Conservation (phyloP, 352 stramenopile genomes). For the Elongisporangium senticosum region DNA sequence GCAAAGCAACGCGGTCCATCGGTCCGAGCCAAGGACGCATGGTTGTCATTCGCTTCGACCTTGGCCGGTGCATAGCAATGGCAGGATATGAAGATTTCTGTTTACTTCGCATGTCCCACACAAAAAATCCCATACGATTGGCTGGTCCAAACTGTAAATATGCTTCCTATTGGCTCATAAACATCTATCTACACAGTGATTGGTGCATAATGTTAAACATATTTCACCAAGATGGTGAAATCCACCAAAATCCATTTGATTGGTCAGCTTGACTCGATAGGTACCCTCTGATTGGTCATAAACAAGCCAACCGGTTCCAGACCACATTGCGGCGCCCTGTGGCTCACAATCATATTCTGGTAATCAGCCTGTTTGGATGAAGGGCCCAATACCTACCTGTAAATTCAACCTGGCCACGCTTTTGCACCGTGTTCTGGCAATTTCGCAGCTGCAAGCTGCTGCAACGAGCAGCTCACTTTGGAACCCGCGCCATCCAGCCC, state of each 20-base stretch:
- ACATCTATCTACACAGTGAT: not conserved
- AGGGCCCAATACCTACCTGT: not conserved
- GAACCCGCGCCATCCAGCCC: conserved; percentile 16
- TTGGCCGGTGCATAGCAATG: not conserved
- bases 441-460: conserved; percentile 11
- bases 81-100: not conserved
- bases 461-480: conserved; percentile 17
- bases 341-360: not conserved
- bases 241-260: not conserved
- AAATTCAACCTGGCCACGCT: not conserved
- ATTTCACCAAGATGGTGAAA: not conserved
- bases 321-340: not conserved
- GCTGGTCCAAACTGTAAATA: not conserved
- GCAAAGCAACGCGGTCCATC: not conserved
- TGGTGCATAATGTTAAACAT: not conserved
- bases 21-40: not conserved
- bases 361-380: not conserved
- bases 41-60: not conserved
- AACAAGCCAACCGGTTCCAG: not conserved
- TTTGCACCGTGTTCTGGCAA: conserved; percentile 20
- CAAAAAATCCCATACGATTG: not conserved
- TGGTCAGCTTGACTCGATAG: not conserved
- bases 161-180: not conserved
- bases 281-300: not conserved
- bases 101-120: not conserved